Evolutionary conservation across 2,329 filamentous ascomycete genomes (phyloP), one percentile per base, ranked within the genome.

Genomic region (Alternaria triticimaculans): DNA sequence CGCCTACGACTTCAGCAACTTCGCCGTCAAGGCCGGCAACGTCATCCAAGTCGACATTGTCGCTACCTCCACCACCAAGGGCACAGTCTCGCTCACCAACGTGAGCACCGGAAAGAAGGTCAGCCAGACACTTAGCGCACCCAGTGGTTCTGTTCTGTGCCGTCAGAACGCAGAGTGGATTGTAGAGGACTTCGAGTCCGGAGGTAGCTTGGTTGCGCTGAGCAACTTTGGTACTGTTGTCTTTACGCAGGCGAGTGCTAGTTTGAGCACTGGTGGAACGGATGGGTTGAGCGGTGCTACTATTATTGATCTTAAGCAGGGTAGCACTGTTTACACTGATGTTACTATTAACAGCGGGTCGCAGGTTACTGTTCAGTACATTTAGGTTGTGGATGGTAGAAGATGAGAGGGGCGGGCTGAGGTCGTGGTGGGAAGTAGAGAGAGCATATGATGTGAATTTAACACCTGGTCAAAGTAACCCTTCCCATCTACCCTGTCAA

Each of bases 91-190:
- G 28, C 79, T 87, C 55, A 79, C 86, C 67, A 89, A 89, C 75
- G 69, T 82, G 65, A 83, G 80, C 10, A 88, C 82, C 3, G 86
- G 86, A 48, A 74, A 86, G 72, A 82, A 72, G 5, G 86, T 86
- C 26, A 82, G 81, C 15, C 84, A 89, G 77, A 82, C 79, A 5
- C 84, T 89, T 3, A 63, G 23, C 44, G 48, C 56, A 1, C 59
- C 59, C 8, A 62, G 61, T 11, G 62, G 75, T 23, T 64, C 50
- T 3, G 44, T 53, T 2, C 14, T 68, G 44, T 64, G 63, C 30
- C 59, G 65, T 7, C 49, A 79, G 69, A 88, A 88, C 64, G 87
- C 86, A 11, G 87, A 89, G 72, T 90, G 87, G 87, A 89, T 89
- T 68, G 41, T 53, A 1, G 55, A 53, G 21, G 48, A 62, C 11